These are phyloP conservation scores for Citrus sinensis DNA, from an alignment of 345 rosid genomes.

Conservation along the genomic window DVS_A1.0 CM039169.1:22199501-22200000, in stretches of 20 bases:
- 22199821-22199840: not conserved
- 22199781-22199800: not conserved
- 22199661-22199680: conserved; percentile 69
- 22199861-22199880: conserved; percentile 74
- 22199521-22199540: conserved; percentile 28
- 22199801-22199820: conserved; percentile 7
- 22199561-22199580: conserved; percentile 33
- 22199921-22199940: not conserved
- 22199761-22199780: not conserved
- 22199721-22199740: not conserved
- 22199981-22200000: not conserved
- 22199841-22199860: conserved; percentile 82
- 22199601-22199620: conserved; percentile 58
- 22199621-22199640: conserved; percentile 79
- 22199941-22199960: not conserved
- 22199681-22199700: not conserved
- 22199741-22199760: not conserved
- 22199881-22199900: conserved; percentile 71
- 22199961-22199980: not conserved
- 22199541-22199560: conserved; percentile 38
- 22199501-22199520: conserved; percentile 38
- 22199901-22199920: conserved; percentile 74
- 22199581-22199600: conserved; percentile 36
- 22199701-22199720: not conserved
- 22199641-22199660: conserved; percentile 65